phyloP scores from a whole-genome alignment of 2,329 filamentous ascomycete species.

The Metarhizium robertsii region DNA sequence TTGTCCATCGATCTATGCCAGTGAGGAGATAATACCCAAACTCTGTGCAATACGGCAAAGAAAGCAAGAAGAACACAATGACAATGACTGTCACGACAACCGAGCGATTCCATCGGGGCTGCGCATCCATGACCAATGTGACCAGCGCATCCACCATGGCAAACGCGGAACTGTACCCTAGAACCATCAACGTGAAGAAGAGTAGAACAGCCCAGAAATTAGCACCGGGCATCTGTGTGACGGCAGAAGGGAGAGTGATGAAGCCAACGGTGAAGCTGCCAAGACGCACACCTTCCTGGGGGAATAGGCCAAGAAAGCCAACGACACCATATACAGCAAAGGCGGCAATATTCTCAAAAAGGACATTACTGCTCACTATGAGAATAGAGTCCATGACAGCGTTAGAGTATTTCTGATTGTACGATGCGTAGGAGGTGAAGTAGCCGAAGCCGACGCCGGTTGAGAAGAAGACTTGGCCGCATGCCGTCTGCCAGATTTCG shows the following conservation, averaged over 20 bases:
- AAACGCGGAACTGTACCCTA: slow-evolving; percentile 49
- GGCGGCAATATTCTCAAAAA: slow-evolving; percentile 45
- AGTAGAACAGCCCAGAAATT: slow-evolving; percentile 50
- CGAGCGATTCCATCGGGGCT: slow-evolving; percentile 35
- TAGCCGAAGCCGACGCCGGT: slow-evolving; percentile 50
- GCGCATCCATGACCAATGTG: slow-evolving; percentile 43
- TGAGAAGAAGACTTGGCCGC: slow-evolving; percentile 51
- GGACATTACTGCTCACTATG: slow-evolving; percentile 44
- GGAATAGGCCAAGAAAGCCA: slow-evolving; percentile 31
- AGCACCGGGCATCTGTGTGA: slow-evolving; percentile 45
- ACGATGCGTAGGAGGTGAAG: slow-evolving; percentile 49
- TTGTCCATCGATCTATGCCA: slow-evolving; percentile 46
- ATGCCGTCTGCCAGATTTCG: slow-evolving; percentile 49
- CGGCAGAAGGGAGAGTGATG: slow-evolving; percentile 46
- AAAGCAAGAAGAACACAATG: slow-evolving; percentile 41
- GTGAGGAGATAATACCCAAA: slow-evolving; percentile 47
- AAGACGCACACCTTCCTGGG: slow-evolving; percentile 28
- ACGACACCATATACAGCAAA: slow-evolving; percentile 46
- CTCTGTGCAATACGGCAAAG: slow-evolving; percentile 46
- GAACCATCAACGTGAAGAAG: slow-evolving; percentile 49
- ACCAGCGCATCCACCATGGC: slow-evolving; percentile 49
- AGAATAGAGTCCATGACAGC: slow-evolving; percentile 49
- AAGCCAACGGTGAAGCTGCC: slow-evolving; percentile 50
- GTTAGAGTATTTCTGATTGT: slow-evolving; percentile 48
- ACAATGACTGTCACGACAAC: slow-evolving; percentile 40